Base-by-base conservation (phyloP, 1,284 basidiomycete genomes). In the Cystobasidiaceae sp. region DNA sequence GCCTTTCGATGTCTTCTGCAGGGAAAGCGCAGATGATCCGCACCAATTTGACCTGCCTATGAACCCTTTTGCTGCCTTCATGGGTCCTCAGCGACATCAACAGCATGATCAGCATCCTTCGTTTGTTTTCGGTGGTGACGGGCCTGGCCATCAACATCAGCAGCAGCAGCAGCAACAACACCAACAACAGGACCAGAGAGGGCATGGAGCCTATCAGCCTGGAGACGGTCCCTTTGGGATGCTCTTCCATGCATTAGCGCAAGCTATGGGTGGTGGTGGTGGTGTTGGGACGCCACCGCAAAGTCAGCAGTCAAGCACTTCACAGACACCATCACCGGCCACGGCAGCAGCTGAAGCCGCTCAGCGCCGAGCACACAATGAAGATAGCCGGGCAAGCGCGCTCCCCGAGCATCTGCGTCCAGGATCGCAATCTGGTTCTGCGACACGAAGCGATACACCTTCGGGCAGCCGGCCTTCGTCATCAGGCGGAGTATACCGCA, bases 1-100 rank as follows among this genome's bases (percentile, higher is more conserved):
- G 45, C 8, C 45, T 11, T 15, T 13, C 13, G 15, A 23, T 23
- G 8, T 17, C 45, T 48, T 23, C 19, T 25, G 4, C 32, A 64
- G 61, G 4, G 61, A 64, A 39, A 64, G 61, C 33, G n/a, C 48
- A 23, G 61, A 64, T 34, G 61, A 64, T 49, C 61, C 61, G 25
- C 61, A 64, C 43, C 41, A 54, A 15, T 64, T 64, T 25, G 61
- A 64, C 28, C 45, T 39, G 27, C 49, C 48, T 34, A 23, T 44
- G 5, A 41, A 51, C 27, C 46, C 51, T 27, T 51, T 51, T 8
- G 13, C 27, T 25, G 41, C 52, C n/a, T n/a, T n/a, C n/a, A n/a
- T n/a, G n/a, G n/a, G n/a, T n/a, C n/a, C n/a, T n/a, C n/a, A n/a
- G n/a, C n/a, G n/a, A n/a, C n/a, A n/a, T n/a, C n/a, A n/a, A n/a